Evolutionary conservation across 495 filamentous ascomycete genomes (phyloP), one percentile per base, ranked within the genome.

Genomic region (Aspergillus olivimuriae): DNA sequence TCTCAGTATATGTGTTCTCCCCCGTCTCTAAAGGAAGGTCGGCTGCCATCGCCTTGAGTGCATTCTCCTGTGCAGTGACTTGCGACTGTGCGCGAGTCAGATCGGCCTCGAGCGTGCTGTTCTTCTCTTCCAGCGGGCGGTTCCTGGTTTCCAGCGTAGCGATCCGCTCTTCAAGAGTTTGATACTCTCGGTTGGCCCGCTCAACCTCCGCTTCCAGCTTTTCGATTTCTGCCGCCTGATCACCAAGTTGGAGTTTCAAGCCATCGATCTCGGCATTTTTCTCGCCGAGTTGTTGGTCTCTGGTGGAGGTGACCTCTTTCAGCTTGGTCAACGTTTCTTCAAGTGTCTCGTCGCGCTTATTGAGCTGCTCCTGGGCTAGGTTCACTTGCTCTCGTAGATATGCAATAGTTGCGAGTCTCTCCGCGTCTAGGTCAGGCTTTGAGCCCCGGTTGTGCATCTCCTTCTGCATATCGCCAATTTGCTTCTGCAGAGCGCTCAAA

Each of bases 51-150:
- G 60, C 61, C 20, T 65, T 66, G 26, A 73, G 56, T 1, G 61
- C 63, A 28, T 64, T 69, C 43, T 66, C 66, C 39, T 72, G 69
- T 0, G 68, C 68, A 30, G 60, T 65, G 14, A 66, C 57, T 28
- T 73, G 69, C 2, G 70, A 63, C 47, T 70, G 63, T 5, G 60
- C 65, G 22, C 64, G 58, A 9, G 47, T 63, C 8, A 72, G 51
- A 22, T 72, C 64, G 2, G 62, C 66, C 43, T 72, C 64, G 1
- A 73, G 62, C 3, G 58, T 62, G 24, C 58, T 63, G 41, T 72
- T 71, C 44, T 58, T 67, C 48, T 68, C 68, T 43, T 70, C 56
- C 24, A 72, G 44, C n/a, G 68, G 64, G 8, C 53, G 53, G 34
- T 65, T 68, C 48, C 60, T 62, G 16, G 55, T 51, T 41, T 71